Evolutionary conservation across 2,329 filamentous ascomycete genomes (phyloP), one percentile per base, ranked within the genome.

Genomic region (Phialophora expanda): DNA sequence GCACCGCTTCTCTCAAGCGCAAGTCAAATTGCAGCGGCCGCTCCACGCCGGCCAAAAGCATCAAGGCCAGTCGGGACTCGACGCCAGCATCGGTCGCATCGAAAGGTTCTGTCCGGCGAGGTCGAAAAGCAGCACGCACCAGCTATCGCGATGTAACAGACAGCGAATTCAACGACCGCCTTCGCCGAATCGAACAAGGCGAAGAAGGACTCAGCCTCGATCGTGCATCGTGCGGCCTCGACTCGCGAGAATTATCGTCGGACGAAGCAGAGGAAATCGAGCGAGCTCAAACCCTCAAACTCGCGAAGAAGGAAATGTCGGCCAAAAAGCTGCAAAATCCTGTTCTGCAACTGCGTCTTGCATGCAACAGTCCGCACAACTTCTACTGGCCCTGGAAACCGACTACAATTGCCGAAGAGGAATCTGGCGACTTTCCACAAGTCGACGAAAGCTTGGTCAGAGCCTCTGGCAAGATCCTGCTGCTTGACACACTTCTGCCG

Each of bases 301-400:
- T 20, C 12, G 66, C 74, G 88, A 88, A 94, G 76, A 89, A 91
- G 62, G 92, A 97, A 76, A 91, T 98, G n/a, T 83, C 88, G 3
- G 86, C 87, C 51, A 98, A 98, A 81, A 97, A 96, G 74, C 84
- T 98, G 1, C 93, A 95, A 55, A 99, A 99, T 71, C 91, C 93
- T 0, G 80, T 98, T 22, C 92, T 97, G 83, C 95, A 99, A 76
- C 86, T 97, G 3, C 90, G 95, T 0, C 85, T 97, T 0, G 92
- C 92, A 11, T 98, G 95, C 78, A 97, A 99, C 77, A 92, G 89
- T 0, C 95, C 95, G 0, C 93, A 97, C 78, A 96, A 97, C 75
- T 98, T 99, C 76, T 98, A 96, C 79, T 96, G 93, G 75, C 94
- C 95, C 0, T 98, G 94, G 86, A 83, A 86, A 30, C 67, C 69